Percentiles rank a stretch among this genome's conserved stretches.
phyloP scores from a whole-genome alignment of 768 basidiomycete genomes.

The Amanita pallidorosea region DNA sequence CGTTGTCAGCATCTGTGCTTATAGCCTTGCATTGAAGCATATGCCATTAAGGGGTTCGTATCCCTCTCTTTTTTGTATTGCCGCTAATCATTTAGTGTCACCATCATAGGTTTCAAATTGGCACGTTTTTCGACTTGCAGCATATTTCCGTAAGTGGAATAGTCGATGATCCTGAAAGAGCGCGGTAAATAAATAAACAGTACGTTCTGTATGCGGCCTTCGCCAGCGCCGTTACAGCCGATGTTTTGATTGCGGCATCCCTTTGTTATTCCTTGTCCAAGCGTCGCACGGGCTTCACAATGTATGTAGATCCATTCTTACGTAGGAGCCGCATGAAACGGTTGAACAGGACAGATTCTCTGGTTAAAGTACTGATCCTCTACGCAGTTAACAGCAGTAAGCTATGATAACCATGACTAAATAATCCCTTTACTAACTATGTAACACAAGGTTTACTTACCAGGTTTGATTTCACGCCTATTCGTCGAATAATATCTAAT shows the following conservation, averaged over 20 bases:
- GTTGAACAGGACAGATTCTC: slow-evolving; percentile 25
- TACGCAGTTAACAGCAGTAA: slow-evolving; percentile 42
- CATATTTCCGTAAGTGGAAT: slow-evolving; percentile 16
- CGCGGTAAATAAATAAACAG: slow-evolving; percentile 7
- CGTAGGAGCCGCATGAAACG: neutral
- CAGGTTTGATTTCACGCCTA: slow-evolving; percentile 12
- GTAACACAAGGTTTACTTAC: slow-evolving; percentile 18
- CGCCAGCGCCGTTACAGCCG: slow-evolving; percentile 26
- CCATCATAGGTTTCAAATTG: slow-evolving; percentile 12
- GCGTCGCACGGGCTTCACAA: slow-evolving; percentile 18
- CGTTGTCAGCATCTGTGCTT: neutral
- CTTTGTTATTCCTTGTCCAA: slow-evolving; percentile 21
- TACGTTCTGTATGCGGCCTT: slow-evolving; percentile 21
- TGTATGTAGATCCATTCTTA: slow-evolving; percentile 10
- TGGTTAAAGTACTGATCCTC: slow-evolving; percentile 32
- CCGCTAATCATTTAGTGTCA: too few relatives aligned
- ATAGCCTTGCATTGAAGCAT: slow-evolving; percentile 10
- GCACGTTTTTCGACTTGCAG: slow-evolving; percentile 16
- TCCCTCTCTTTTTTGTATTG: neutral
- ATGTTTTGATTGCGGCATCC: slow-evolving; percentile 25
- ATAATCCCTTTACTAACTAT: neutral
- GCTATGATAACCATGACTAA: slow-evolving; percentile 4
- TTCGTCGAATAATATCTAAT: neutral
- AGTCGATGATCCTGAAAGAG: neutral
- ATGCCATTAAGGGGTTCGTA: slow-evolving; percentile 19